These are phyloP conservation scores for Babesia divergens DNA, from an alignment of 169 alveolate genomes.

Conservation along the genomic window DNA sequence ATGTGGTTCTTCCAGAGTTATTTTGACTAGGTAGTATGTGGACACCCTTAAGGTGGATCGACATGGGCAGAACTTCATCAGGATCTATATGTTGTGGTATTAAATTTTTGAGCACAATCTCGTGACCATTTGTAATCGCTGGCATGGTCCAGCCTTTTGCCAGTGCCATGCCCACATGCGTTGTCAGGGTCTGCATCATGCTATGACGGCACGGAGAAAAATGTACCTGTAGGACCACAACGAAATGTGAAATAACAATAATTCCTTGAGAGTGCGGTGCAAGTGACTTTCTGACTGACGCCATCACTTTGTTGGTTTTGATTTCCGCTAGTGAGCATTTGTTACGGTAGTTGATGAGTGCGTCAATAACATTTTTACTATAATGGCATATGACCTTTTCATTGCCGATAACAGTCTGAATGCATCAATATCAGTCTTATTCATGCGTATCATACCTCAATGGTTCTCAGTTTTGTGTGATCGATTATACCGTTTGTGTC, in stretches of 20 bases:
- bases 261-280: constrained; percentile 36
- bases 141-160: constrained; percentile 38
- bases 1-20: constrained; percentile 34
- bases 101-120: not conserved
- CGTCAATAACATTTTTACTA: constrained; percentile 15
- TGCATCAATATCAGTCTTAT: not conserved
- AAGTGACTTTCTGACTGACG: not conserved
- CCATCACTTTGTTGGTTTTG: constrained; percentile 17
- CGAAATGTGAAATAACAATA: constrained; percentile 15
- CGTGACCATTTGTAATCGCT: not conserved
- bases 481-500: not conserved
- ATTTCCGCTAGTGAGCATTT: constrained; percentile 20
- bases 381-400: constrained; percentile 2
- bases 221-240: constrained; percentile 37
- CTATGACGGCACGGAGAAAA: not conserved
- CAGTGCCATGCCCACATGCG: constrained; percentile 30
- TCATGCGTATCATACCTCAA: constrained; percentile 3
- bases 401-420: constrained; percentile 17
- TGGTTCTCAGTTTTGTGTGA: constrained; percentile 39
- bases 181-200: constrained; percentile 21
- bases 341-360: constrained; percentile 25
- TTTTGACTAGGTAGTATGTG: constrained; percentile 11
- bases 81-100: not conserved
- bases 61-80: constrained; percentile 5
- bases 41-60: constrained; percentile 5